phyloP scores from a whole-genome alignment of 805 yeast species.

The Pichia paraexigua region DNA sequence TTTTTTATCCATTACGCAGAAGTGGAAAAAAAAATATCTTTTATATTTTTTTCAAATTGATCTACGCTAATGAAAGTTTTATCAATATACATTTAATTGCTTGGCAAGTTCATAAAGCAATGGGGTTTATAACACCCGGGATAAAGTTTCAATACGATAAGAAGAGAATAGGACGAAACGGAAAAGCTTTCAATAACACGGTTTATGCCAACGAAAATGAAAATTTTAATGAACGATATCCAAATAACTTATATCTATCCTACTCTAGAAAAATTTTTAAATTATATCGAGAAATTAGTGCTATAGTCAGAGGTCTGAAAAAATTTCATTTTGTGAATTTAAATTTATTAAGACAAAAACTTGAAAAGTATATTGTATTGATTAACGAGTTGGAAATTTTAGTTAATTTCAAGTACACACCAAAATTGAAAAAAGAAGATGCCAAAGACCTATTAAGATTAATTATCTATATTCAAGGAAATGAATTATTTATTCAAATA shows the following conservation, averaged over 20 bases:
- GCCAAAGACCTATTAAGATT: background rate
- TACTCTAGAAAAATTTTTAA: background rate
- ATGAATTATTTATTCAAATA: background rate
- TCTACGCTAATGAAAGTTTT: background rate
- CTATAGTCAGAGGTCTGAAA: background rate
- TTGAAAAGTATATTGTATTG: slow-evolving; percentile 7
- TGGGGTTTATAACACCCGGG: slow-evolving; percentile 12
- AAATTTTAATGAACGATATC: slow-evolving; percentile 4
- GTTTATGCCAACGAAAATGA: slow-evolving; percentile 4
- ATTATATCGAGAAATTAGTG: background rate
- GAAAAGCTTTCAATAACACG: background rate
- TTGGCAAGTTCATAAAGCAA: background rate
- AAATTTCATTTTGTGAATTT: background rate
- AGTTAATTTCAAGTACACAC: slow-evolving; percentile 1
- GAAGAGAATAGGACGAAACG: slow-evolving; percentile 1
- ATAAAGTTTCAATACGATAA: slow-evolving; percentile 1
- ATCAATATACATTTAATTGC: background rate
- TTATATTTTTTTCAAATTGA: background rate
- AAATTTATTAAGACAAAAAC: background rate
- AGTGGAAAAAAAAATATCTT: background rate
- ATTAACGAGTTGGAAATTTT: slow-evolving; percentile 4
- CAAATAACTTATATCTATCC: slow-evolving; percentile 1
- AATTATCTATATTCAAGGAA: slow-evolving; percentile 1
- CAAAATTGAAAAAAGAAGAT: slow-evolving; percentile 1
- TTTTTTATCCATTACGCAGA: background rate